phyloP scores from a whole-genome alignment of 495 filamentous ascomycete species.

The Lasiosphaeria hispida region DNA sequence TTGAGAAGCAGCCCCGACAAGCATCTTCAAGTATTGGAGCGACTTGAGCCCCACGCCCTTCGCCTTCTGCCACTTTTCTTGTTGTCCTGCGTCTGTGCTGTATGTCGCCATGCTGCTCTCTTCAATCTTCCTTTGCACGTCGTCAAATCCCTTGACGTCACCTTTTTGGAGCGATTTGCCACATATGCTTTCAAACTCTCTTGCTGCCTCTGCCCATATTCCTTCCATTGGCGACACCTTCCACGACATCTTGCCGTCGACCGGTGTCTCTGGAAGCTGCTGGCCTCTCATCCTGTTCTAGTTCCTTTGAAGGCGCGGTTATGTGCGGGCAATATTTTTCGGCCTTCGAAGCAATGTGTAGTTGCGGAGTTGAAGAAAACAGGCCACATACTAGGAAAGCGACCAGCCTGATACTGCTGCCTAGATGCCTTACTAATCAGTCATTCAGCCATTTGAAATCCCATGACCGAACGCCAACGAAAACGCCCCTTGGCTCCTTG shows the following conservation, averaged over 20 bases:
- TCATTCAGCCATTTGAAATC: too few species aligned
- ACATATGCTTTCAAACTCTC: constrained; percentile 12
- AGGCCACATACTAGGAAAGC: too few species aligned
- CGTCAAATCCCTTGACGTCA: constrained; percentile 14
- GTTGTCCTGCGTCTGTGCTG: not conserved
- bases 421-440: too few species aligned
- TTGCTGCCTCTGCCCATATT: constrained; percentile 13
- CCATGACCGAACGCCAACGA: too few species aligned
- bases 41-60: constrained; percentile 14
- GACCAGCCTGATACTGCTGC: too few species aligned
- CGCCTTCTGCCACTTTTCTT: constrained; percentile 14
- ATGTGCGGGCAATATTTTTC: too few species aligned
- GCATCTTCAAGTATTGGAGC: constrained; percentile 14
- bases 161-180: constrained; percentile 13
- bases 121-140: constrained; percentile 13
- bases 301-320: too few species aligned
- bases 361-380: too few species aligned
- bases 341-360: too few species aligned
- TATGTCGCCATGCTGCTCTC: not conserved
- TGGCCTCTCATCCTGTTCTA: too few species aligned
- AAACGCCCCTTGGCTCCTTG: too few species aligned
- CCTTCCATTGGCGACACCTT: not conserved
- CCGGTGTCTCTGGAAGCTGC: not conserved
- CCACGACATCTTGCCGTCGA: not conserved
- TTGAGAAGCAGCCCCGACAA: constrained; percentile 15